phyloP scores from a whole-genome alignment of 1,284 basidiomycete genomes.

The Porodaedalea pini region DNA sequence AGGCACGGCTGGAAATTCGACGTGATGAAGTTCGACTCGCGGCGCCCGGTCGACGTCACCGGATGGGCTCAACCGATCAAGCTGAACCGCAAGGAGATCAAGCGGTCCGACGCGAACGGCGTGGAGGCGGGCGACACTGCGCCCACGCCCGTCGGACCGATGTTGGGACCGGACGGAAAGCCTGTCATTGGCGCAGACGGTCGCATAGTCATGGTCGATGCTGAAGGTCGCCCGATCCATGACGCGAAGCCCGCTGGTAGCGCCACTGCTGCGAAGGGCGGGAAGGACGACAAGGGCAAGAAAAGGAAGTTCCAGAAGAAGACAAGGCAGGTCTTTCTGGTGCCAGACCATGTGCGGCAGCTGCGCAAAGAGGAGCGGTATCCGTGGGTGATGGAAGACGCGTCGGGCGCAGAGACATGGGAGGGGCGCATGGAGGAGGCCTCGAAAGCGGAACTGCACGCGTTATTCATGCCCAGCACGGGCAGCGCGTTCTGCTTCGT shows the following conservation, averaged over 20 bases:
- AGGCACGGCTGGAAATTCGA: slow-evolving; percentile 83
- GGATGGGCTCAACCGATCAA: slow-evolving; percentile 71
- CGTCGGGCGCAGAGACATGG: slow-evolving; percentile 65
- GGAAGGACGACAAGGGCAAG: slow-evolving; percentile 43
- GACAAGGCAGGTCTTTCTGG: slow-evolving; percentile 77
- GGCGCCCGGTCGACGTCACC: slow-evolving; percentile 61
- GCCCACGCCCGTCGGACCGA: slow-evolving; percentile 55
- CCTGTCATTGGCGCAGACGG: slow-evolving; percentile 73
- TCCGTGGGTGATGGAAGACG: slow-evolving; percentile 88
- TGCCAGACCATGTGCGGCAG: slow-evolving; percentile 62
- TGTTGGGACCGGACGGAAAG: slow-evolving; percentile 75
- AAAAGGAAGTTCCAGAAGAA: slow-evolving; percentile 84
- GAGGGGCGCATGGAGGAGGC: slow-evolving; percentile 77
- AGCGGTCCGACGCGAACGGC: slow-evolving; percentile 42
- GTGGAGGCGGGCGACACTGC: slow-evolving; percentile 28
- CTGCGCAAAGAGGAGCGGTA: slow-evolving; percentile 79
- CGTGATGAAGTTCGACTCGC: slow-evolving; percentile 78
- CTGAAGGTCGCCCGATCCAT: slow-evolving; percentile 68
- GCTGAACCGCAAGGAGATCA: slow-evolving; percentile 79
- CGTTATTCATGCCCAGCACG: slow-evolving; percentile 63
- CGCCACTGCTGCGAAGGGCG: slow-evolving; percentile 40
- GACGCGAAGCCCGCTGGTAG: slow-evolving; percentile 31
- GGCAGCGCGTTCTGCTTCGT: slow-evolving; percentile 81
- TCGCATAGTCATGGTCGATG: slow-evolving; percentile 74
- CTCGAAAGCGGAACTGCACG: slow-evolving; percentile 46